Base-by-base conservation (phyloP, 306 rosid genomes). In the Lathyrus sativus region DNA sequence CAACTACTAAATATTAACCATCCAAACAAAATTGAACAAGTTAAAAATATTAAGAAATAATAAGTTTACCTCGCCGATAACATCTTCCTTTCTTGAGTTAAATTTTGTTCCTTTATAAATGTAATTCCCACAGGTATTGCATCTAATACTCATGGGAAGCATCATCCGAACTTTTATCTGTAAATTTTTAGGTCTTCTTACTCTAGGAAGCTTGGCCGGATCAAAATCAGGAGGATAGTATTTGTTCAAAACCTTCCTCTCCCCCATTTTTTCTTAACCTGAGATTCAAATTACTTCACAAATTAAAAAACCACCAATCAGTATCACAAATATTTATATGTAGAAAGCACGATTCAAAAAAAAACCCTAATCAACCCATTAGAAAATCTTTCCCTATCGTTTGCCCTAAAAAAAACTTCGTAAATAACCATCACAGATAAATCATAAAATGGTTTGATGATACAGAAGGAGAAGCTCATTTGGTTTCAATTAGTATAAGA, bases 61-160 rank as follows among this genome's bases (percentile, higher is more conserved):
- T 14, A 46, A 31, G 6, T 3, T 33, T 48, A 82, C 85, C 82
- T 82, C 82, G 50, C 80, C 85, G 4, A 82, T 70, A 11, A 78
- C 82, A 71, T 82, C 85, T 55, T 82, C 85, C 53, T 82, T 82
- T 11, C 85, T 15, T 9, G 85, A 82, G 17, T 82, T 82, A 70
- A 82, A 82, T 61, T 82, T 82, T 59, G 82, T 82, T 2, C 85
- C 85, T 43, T 82, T 82, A 42, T 82, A 82, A 68, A 82, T 82
- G 22, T 82, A 82, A 66, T 78, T 82, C 0, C 85, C 85, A 1
- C 98, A 89, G 0, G 98, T 90, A 48, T 86, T 88, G 88, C 98
- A 92, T 15, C 96, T 84, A 38, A 92, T 92, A 78, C 98, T 92
- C 96, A 92, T 92, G 14, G 98, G 96, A 78, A 92, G 96, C 96